Evolutionary conservation across 352 stramenopile species (phyloP).

Genomic region (Pythium chondricola): DNA sequence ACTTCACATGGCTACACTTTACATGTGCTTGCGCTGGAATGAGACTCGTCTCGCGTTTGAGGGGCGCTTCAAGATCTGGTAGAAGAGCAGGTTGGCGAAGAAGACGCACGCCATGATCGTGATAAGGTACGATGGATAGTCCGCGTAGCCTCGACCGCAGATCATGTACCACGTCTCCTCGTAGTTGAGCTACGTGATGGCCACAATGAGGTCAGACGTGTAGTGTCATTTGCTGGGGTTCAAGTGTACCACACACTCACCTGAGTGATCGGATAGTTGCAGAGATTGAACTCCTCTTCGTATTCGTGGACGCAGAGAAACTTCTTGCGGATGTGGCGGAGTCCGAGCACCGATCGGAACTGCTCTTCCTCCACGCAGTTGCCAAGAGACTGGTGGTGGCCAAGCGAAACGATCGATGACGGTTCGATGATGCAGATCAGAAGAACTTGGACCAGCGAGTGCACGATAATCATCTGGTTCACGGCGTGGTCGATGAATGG

Average conservation of each 20-base stretch:
- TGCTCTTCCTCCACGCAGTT: slow-evolving; percentile 57
- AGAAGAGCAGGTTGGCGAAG: slow-evolving; percentile 57
- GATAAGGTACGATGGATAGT: slow-evolving; percentile 46
- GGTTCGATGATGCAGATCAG: slow-evolving; percentile 60
- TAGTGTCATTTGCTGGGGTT: background rate
- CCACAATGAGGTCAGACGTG: background rate
- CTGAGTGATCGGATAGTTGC: slow-evolving; percentile 73
- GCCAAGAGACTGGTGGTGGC: slow-evolving; percentile 66
- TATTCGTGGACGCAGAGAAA: slow-evolving; percentile 76
- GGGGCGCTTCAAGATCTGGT: slow-evolving; percentile 65
- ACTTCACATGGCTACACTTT: slow-evolving; percentile 15
- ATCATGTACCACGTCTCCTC: slow-evolving; percentile 84
- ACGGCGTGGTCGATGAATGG: slow-evolving; percentile 71
- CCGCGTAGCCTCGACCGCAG: slow-evolving; percentile 61
- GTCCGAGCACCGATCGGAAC: slow-evolving; percentile 56
- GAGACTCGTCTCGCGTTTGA: slow-evolving; percentile 50
- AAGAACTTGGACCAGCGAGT: slow-evolving; percentile 49
- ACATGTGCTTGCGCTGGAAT: slow-evolving; percentile 42
- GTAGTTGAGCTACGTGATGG: slow-evolving; percentile 20
- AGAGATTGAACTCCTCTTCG: slow-evolving; percentile 81
- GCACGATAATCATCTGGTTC: slow-evolving; percentile 77
- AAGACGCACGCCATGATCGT: slow-evolving; percentile 37
- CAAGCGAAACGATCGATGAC: slow-evolving; percentile 63
- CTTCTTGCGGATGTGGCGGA: slow-evolving; percentile 45
- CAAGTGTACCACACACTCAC: slow-evolving; percentile 19